Evolutionary conservation across 2,329 filamentous ascomycete species (phyloP), one percentile per base, ranked within the genome.

Genomic region (Sarocladiaceae sp.): DNA sequence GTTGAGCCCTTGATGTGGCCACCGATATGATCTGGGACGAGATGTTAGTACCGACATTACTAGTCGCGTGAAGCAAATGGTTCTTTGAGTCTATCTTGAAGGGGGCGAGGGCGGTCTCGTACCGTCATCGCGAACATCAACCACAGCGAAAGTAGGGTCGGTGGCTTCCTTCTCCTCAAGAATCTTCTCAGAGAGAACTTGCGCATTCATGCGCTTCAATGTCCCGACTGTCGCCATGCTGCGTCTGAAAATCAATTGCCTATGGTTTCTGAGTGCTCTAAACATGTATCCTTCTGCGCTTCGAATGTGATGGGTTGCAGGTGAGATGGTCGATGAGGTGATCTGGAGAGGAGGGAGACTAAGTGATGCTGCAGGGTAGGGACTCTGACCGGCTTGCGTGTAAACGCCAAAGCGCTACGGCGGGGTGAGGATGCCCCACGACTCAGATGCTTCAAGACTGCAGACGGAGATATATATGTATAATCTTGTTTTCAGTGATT

Each of bases 111-210:
- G 17, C 28, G 18, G 15, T 18, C 35, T 26, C 72, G 52, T 69
- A 88, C 86, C 87, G 58, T 85, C 84, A 67, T 97, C 94, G 53
- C 94, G 84, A 7, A 97, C 94, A 67, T 97, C 94, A 54, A 97
- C 80, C 33, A 97, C 76, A 10, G 89, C 89, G 53, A 91, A 77
- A 62, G 67, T 71, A 53, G 66, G 71, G 54, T 73, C 66, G 49
- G 64, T 58, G 26, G 63, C 60, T 50, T 72, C 63, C 31, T 61
- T 68, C 59, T 76, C 72, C 13, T 76, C 73, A 22, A 84, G 76
- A 15, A 93, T 77, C 49, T 83, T 75, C 18, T 80, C 71, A 0
- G 87, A 83, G 50, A 96, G 83, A n/a, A 77, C 71, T 57, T 87
- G 76, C 31, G 85, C 84, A 10, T 80, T 78, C 60, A 96, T 84